Evolutionary conservation across 192 early-diverging fungal genomes (phyloP).

Genomic region (Spinellus fusiger): DNA sequence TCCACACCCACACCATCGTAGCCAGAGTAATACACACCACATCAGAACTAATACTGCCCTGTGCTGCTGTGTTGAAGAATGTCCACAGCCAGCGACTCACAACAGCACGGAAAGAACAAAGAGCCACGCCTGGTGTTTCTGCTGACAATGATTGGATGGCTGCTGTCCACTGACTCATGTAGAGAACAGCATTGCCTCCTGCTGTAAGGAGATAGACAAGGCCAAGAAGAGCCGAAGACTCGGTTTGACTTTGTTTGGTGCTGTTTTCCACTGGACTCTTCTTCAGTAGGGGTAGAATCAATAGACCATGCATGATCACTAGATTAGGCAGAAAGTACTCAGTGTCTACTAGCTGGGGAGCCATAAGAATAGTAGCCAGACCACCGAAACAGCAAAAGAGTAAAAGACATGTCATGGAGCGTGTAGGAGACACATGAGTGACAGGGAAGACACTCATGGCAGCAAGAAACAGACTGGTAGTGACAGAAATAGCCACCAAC

Average conservation of each 20-base stretch:
- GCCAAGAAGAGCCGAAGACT: not conserved
- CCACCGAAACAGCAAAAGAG: conserved; percentile 1
- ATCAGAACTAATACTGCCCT: conserved; percentile 28
- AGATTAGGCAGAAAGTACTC: conserved; percentile 19
- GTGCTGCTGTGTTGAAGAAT: conserved; percentile 19
- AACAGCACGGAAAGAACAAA: too few relatives aligned
- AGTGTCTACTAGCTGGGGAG: conserved; percentile 1
- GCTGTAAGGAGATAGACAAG: conserved; percentile 12
- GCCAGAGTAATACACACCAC: conserved; percentile 14
- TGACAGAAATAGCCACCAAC: conserved; percentile 25
- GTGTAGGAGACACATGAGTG: too few relatives aligned
- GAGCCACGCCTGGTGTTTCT: too few relatives aligned
- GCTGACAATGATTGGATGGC: too few relatives aligned
- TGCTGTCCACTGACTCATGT: not conserved
- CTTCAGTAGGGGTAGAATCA: conserved; percentile 7
- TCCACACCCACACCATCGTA: conserved; percentile 13
- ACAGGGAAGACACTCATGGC: conserved; percentile 2
- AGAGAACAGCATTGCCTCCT: conserved; percentile 13
- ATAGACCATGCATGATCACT: conserved; percentile 22
- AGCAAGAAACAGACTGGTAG: conserved; percentile 22
- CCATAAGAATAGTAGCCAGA: conserved; percentile 8
- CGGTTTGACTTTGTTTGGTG: too few relatives aligned
- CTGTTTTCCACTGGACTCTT: too few relatives aligned
- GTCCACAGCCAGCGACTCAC: too few relatives aligned
- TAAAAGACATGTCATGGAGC: too few relatives aligned